Evolutionary conservation across 2,329 filamentous ascomycete species (phyloP).

Genomic region (Phyllachora maydis): DNA sequence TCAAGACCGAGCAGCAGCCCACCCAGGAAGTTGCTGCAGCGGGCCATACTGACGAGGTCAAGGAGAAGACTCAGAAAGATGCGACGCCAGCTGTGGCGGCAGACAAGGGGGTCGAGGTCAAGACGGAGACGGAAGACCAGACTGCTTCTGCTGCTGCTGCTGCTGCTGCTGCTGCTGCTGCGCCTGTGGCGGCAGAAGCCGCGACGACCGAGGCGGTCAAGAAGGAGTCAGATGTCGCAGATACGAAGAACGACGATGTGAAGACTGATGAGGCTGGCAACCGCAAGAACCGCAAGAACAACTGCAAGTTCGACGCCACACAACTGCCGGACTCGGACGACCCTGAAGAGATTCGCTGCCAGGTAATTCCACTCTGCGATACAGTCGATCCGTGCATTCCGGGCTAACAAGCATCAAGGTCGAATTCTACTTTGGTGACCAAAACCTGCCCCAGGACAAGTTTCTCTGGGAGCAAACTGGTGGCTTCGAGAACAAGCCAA

Average conservation of each 20-base stretch:
- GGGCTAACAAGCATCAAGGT: slow-evolving; percentile 35
- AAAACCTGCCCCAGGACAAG: slow-evolving; percentile 74
- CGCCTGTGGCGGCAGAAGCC: slow-evolving; percentile 8
- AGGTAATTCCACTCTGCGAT: slow-evolving; percentile 45
- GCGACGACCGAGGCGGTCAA: slow-evolving; percentile 8
- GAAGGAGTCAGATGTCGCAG: slow-evolving; percentile 3
- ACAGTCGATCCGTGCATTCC: no score
- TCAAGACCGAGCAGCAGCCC: no score
- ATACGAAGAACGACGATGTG: slow-evolving; percentile 6
- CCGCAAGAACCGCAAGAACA: slow-evolving; percentile 22
- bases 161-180: slow-evolving; percentile 7
- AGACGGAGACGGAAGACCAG: slow-evolving; percentile 7
- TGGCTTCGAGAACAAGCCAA: slow-evolving; percentile 62
- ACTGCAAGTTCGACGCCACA: slow-evolving; percentile 55
- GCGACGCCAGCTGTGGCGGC: no score
- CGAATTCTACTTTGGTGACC: slow-evolving; percentile 90
- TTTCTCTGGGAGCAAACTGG: slow-evolving; percentile 65
- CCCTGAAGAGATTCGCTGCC: slow-evolving; percentile 61
- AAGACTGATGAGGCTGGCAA: slow-evolving; percentile 21
- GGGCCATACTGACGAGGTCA: no score
- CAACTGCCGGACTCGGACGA: slow-evolving; percentile 51
- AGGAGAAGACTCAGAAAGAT: no score
- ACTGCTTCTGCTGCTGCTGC: slow-evolving; percentile 3
- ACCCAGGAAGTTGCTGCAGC: no score
- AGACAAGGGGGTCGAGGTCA: no score